Evolutionary conservation across 2,329 filamentous ascomycete genomes (phyloP), one percentile per base, ranked within the genome.

Genomic region (Talaromyces verruculosus): DNA sequence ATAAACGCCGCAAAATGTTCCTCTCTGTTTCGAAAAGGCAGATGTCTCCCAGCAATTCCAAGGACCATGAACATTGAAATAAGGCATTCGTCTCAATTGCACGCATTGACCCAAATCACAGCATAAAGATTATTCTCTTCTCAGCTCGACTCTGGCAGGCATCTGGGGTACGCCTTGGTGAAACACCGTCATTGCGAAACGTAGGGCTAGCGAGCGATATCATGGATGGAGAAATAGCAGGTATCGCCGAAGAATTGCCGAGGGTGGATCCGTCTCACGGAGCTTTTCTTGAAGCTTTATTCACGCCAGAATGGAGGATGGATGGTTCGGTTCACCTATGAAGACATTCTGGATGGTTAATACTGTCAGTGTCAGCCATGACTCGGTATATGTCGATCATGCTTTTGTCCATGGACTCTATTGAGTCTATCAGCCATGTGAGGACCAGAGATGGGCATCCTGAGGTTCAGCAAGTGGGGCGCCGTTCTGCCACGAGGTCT

Each of bases 391-490:
- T 47, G n/a, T 30, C 47, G 22, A 51, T 15, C 10, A 51, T 19
- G 45, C 22, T 49, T 3, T 15, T 22, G 45, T 28, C 22, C 45
- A 25, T 28, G 13, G 5, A 17, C 47, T 28, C 47, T 51, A 28
- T 13, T 15, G 45, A 17, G 22, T 51, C 22, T 51, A 5, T 17
- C 25, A 5, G 28, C 22, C 49, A 53, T 22, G 49, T n/a, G 28
- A 53, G 17, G 28, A 19, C 15, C 28, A 33, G 7, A 53, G 15
- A 8, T n/a, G 30, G 15, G 15, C 49, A 17, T 53, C 49, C 25
- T 53, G 25, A 53, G 49, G 49, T 53, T 53, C 28, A 33, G 49
- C 49, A 5, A 37, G 51, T 57, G 51, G 51, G 51, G 51, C 51
- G 10, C 30, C 51, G 30, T 57, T 53, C 28, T 28, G 51, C 51